Percentiles rank a stretch among this genome's conserved stretches.
phyloP scores from a whole-genome alignment of 257 asterid species.

The Solanum lycopersicoides region DNA sequence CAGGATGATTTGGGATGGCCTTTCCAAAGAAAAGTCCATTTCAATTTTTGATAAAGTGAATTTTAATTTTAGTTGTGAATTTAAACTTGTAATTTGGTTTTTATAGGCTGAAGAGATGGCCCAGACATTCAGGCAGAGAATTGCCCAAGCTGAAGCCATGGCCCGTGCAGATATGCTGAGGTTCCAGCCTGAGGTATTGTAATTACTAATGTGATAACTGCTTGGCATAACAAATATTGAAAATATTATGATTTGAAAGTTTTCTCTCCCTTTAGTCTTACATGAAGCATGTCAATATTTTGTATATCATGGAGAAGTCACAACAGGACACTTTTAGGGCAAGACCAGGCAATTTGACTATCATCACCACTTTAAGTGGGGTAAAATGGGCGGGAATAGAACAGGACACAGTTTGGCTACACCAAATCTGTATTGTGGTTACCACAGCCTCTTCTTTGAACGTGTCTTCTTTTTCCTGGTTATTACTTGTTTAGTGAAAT shows the following conservation, averaged over 20 bases:
- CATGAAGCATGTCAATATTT: not conserved
- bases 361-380: not conserved
- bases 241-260: not conserved
- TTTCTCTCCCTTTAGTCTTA: not conserved
- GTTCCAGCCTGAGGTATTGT: constrained; percentile 88
- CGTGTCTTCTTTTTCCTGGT: not conserved
- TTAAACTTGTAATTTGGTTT: constrained; percentile 1
- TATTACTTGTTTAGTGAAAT: not conserved
- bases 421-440: not conserved
- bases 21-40: not conserved
- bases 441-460: not conserved
- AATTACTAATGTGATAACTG: not conserved
- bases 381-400: not conserved
- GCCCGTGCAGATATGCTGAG: constrained; percentile 98
- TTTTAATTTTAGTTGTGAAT: not conserved
- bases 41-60: not conserved
- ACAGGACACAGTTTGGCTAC: not conserved
- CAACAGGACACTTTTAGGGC: not conserved
- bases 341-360: not conserved
- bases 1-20: not conserved
- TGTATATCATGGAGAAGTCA: not conserved
- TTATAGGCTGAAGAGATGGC: constrained; percentile 99
- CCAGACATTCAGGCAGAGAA: constrained; percentile 97
- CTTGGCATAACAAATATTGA: not conserved
- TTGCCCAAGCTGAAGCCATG: constrained; percentile 99